These are phyloP conservation scores for Pseudogymnoascus sp. DNA, from an alignment of 2,329 filamentous ascomycete genomes.

Conservation along the genomic window DNA sequence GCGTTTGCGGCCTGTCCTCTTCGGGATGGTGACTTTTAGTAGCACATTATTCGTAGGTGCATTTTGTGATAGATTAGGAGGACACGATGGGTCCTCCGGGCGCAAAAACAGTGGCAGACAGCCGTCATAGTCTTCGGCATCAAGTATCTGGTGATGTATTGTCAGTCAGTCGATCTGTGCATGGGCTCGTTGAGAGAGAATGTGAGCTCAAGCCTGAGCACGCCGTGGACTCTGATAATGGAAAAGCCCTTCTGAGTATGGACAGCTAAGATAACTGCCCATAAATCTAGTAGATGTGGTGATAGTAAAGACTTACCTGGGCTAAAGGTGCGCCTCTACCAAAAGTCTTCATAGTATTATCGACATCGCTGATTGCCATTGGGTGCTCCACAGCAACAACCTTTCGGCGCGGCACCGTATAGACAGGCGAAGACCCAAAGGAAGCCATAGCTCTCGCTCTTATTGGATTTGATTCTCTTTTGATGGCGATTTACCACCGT, in stretches of 20 bases:
- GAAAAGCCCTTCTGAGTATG: neutral
- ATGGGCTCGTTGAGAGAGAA: neutral
- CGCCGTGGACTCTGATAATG: neutral
- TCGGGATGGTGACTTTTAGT: constrained; percentile 79
- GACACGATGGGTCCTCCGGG: constrained; percentile 69
- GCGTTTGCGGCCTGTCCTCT: constrained; percentile 74
- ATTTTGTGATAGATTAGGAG: constrained; percentile 69
- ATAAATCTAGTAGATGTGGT: constrained; percentile 6
- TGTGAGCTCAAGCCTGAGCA: neutral
- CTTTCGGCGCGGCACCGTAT: constrained; percentile 41
- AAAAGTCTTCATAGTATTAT: constrained; percentile 54
- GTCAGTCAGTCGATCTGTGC: neutral
- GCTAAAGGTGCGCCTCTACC: constrained; percentile 31
- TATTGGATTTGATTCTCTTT: neutral
- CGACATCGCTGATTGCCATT: constrained; percentile 54
- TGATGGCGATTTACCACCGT: neutral
- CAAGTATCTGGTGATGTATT: constrained; percentile 33
- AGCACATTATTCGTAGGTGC: constrained; percentile 73
- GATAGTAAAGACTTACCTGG: constrained; percentile 20
- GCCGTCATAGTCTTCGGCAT: constrained; percentile 36
- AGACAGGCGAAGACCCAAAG: constrained; percentile 32
- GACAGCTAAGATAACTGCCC: neutral
- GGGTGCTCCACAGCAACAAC: constrained; percentile 60
- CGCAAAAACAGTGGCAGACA: constrained; percentile 64
- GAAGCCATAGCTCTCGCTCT: neutral